Percentiles rank a stretch among this genome's conserved stretches.
Evolutionary conservation across 78 protist species (phyloP).

Genomic region (Dictyostelium citrinum): DNA sequence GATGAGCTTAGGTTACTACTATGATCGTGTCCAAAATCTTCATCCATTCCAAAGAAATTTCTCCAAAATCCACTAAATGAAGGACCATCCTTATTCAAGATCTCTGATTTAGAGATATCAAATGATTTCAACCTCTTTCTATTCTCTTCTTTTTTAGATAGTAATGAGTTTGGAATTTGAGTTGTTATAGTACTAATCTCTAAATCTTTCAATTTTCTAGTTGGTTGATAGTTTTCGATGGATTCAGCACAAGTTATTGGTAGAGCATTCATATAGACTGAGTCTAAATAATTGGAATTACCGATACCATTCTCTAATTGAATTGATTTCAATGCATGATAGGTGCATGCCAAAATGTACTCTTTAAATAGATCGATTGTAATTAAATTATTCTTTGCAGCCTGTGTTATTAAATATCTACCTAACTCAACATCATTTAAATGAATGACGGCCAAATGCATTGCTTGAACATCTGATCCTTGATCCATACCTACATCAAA

Average conservation of each 20-base stretch:
- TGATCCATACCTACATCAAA: conserved; percentile 28
- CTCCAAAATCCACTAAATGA: conserved; percentile 21
- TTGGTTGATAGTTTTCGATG: neutral
- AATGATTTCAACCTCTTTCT: conserved; percentile 44
- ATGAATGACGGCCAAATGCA: conserved; percentile 56
- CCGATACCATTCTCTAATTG: neutral
- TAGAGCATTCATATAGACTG: neutral
- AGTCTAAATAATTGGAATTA: neutral
- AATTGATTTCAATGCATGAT: neutral
- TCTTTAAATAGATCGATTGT: conserved; percentile 57
- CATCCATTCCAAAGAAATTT: conserved; percentile 31
- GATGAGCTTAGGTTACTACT: neutral
- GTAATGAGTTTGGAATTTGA: neutral
- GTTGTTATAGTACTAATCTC: conserved; percentile 14
- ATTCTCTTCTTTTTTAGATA: conserved; percentile 8
- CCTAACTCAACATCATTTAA: conserved; percentile 29
- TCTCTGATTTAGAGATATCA: conserved; percentile 29
- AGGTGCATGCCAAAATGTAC: conserved; percentile 24
- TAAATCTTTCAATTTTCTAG: conserved; percentile 23
- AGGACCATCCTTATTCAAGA: conserved; percentile 6
- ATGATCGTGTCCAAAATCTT: neutral
- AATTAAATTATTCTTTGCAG: conserved; percentile 9
- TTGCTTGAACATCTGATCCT: conserved; percentile 39
- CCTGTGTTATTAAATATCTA: neutral
- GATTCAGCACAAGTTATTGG: conserved; percentile 23